Conservation (phyloP, 192 early-diverging fungal genomes). For the Podila epigama region DNA sequence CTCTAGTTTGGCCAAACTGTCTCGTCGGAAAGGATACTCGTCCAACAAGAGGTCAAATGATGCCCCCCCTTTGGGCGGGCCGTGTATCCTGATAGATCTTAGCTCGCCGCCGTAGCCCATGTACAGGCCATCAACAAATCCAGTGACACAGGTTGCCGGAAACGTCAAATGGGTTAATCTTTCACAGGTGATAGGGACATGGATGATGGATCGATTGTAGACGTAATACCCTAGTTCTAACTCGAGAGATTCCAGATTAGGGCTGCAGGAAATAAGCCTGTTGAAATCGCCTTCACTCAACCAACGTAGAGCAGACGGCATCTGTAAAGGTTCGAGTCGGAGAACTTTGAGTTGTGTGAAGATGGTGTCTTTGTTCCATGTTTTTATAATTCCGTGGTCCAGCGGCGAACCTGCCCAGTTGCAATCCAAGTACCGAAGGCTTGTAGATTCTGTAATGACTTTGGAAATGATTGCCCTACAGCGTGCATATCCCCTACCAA, state of each 20-base stretch:
- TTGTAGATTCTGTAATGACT: conserved; percentile 2
- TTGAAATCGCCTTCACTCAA: conserved; percentile 14
- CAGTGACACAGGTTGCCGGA: conserved; percentile 4
- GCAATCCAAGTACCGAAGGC: conserved; percentile 11
- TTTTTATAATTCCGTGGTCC: conserved; percentile 4
- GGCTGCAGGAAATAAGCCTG: conserved; percentile 1
- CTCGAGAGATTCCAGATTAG: conserved; percentile 8
- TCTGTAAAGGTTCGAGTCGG: conserved; percentile 5
- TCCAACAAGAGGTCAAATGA: conserved; percentile 1
- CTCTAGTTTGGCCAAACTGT: conserved; percentile 4
- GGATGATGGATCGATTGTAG: conserved; percentile 5
- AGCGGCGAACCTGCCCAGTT: conserved; percentile 22
- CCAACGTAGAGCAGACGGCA: conserved; percentile 2
- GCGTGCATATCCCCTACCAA: conserved; percentile 11
- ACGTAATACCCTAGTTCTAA: conserved; percentile 6
- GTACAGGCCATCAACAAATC: conserved; percentile 14
- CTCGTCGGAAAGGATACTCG: background rate
- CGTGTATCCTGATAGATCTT: conserved; percentile 2
- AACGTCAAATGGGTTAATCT: background rate
- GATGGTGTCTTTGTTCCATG: background rate
- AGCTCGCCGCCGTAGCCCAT: conserved; percentile 19
- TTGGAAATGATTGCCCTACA: conserved; percentile 10
- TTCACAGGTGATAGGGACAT: conserved; percentile 8
- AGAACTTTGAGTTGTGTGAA: conserved; percentile 1
- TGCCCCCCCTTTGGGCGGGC: background rate